phyloP scores from a whole-genome alignment of 2,329 filamentous ascomycete genomes.

The Polychaeton citri region DNA sequence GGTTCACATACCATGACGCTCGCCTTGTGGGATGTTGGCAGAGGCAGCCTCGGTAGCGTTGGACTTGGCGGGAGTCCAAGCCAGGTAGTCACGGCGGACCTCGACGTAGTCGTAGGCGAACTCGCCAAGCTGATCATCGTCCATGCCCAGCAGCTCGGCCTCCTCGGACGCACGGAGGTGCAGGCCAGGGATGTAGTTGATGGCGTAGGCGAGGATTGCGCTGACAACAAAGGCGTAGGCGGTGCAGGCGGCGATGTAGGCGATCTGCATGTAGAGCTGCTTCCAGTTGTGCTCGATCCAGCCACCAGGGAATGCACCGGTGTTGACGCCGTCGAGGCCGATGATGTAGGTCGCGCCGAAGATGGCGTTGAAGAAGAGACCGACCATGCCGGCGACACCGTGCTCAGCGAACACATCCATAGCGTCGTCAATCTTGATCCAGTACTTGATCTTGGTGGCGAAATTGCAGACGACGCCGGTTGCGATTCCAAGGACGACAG shows the following conservation, averaged over 20 bases:
- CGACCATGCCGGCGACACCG: slow-evolving; percentile 69
- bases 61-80: slow-evolving; percentile 65
- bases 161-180: slow-evolving; percentile 69
- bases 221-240: slow-evolving; percentile 63
- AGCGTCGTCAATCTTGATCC: slow-evolving; percentile 70
- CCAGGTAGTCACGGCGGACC: slow-evolving; percentile 75
- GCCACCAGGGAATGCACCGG: slow-evolving; percentile 40
- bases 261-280: slow-evolving; percentile 66
- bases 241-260: slow-evolving; percentile 54
- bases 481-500: slow-evolving; percentile 45
- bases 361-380: slow-evolving; percentile 63
- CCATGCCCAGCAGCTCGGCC: slow-evolving; percentile 76
- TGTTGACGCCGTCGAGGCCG: slow-evolving; percentile 65
- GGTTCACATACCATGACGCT: slow-evolving; percentile 40
- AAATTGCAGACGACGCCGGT: slow-evolving; percentile 67
- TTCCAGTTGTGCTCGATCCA: slow-evolving; percentile 65
- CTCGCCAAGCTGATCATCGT: slow-evolving; percentile 80
- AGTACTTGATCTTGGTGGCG: slow-evolving; percentile 68
- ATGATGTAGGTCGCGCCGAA: slow-evolving; percentile 60
- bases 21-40: slow-evolving; percentile 48
- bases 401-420: slow-evolving; percentile 89
- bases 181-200: slow-evolving; percentile 64
- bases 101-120: slow-evolving; percentile 87
- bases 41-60: slow-evolving; percentile 45
- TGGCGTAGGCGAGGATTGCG: slow-evolving; percentile 57